Evolutionary conservation across 1,139 yeast species (phyloP), one percentile per base, ranked within the genome.

Genomic region (Lodderomyces oxycetoniae): DNA sequence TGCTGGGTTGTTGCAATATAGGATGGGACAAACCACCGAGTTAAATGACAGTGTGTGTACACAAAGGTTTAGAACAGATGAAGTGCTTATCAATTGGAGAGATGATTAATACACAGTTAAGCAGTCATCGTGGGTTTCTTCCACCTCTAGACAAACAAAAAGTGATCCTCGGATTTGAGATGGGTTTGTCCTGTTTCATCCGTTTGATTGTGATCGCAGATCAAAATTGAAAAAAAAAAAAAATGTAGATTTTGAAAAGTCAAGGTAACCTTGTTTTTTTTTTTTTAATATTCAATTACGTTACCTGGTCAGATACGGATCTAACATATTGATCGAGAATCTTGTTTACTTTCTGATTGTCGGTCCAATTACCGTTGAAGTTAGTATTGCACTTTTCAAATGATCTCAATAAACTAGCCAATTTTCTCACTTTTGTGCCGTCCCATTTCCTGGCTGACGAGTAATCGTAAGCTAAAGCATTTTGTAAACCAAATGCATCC

Each of bases 31-130:
- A 40, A 76, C 77, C 1, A 70, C 64, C 28, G 71, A 67, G 7
- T 49, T 89, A 33, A 57, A 66, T 30, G 77, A 86, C 39, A 84
- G 96, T 0, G 91, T 86, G 2, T 91, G 96, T 49, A 84, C 96
- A 0, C 98, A 91, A 55, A 71, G 94, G 50, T 91, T 87, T 57
- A 68, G 98, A 55, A 89, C 97, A 0, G 97, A 89, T 50, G 95
- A 88, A 50, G 97, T 89, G 3, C 73, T 72, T 51, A 89, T 88
- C n/a, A 75, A 77, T 43, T 89, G 96, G 96, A 71, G 89, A 53
- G 86, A 79, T 45, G 75, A 69, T 47, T 71, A 52, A 41, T 17
- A 20, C 27, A n/a, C n/a, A n/a, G n/a, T n/a, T n/a, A n/a, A n/a
- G n/a, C n/a, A n/a, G n/a, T n/a, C n/a, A n/a, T n/a, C n/a, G n/a